Percentiles rank a stretch among this genome's conserved stretches.
Evolutionary conservation across 345 rosid species (phyloP).

Genomic region (Cardamine occulta): DNA sequence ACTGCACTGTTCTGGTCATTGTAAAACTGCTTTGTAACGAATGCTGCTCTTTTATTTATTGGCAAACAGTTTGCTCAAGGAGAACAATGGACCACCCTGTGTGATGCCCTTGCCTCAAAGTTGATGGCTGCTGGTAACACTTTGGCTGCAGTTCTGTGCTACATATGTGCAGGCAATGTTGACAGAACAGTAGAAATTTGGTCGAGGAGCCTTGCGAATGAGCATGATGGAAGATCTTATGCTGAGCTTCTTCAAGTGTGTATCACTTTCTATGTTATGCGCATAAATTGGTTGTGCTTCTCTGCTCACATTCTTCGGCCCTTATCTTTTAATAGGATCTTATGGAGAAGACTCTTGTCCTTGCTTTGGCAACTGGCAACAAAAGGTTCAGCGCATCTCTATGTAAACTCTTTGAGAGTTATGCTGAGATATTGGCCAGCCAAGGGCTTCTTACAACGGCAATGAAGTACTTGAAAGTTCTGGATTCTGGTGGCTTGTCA

Average conservation of each 20-base stretch:
- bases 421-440: conserved; percentile 97
- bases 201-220: conserved; percentile 79
- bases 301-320: conserved; percentile 23
- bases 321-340: conserved; percentile 67
- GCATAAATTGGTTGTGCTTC: conserved; percentile 16
- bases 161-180: conserved; percentile 93
- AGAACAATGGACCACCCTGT: conserved; percentile 84
- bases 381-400: conserved; percentile 86
- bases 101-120: conserved; percentile 83
- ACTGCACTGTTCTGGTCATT: conserved; percentile 7
- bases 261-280: conserved; percentile 36
- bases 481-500: conserved; percentile 84
- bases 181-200: conserved; percentile 99
- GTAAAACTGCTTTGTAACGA: conserved; percentile 16
- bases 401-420: conserved; percentile 95
- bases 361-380: conserved; percentile 95
- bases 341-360: conserved; percentile 98
- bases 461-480: conserved; percentile 89
- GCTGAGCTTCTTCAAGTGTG: conserved; percentile 94
- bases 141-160: conserved; percentile 92
- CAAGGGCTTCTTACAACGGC: conserved; percentile 87
- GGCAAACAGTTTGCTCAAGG: conserved; percentile 81
- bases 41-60: conserved; percentile 33
- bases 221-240: conserved; percentile 71
- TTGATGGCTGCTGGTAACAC: conserved; percentile 79